A percentile compares a stretch with the other conserved stretches of the same genome.
Evolutionary conservation across 345 rosid genomes (phyloP).

Genomic region (Toxicodendron radicans): DNA sequence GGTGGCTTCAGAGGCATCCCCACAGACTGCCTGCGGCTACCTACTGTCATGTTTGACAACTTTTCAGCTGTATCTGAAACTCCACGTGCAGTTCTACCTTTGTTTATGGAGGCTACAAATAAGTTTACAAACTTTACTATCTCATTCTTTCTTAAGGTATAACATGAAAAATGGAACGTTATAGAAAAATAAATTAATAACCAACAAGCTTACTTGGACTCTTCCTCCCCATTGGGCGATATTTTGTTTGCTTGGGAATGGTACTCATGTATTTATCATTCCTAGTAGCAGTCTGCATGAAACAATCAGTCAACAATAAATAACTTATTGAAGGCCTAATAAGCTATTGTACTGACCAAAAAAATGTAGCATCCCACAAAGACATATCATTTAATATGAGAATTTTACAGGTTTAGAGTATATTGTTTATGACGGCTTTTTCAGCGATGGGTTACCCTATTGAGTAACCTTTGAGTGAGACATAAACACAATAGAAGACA

Average conservation of each 20-base stretch:
- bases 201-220: conserved; percentile 63
- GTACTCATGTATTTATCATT: conserved; percentile 43
- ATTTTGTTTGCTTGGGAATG: conserved; percentile 47
- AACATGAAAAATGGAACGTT: background rate
- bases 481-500: no score
- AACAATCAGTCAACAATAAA: background rate
- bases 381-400: no score
- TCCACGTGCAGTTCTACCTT: conserved; percentile 38
- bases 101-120: conserved; percentile 38
- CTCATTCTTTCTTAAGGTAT: background rate
- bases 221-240: conserved; percentile 74
- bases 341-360: no score
- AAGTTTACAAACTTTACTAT: no score
- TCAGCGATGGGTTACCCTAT: no score
- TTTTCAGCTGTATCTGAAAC: conserved; percentile 51
- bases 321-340: no score
- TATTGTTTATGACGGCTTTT: no score
- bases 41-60: conserved; percentile 48
- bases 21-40: conserved; percentile 35
- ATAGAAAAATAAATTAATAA: background rate
- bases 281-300: conserved; percentile 48
- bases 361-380: no score
- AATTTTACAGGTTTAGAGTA: no score
- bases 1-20: conserved; percentile 43
- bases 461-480: no score